phyloP scores from a whole-genome alignment of 2,329 filamentous ascomycete species.

The Byssothecium circinans region DNA sequence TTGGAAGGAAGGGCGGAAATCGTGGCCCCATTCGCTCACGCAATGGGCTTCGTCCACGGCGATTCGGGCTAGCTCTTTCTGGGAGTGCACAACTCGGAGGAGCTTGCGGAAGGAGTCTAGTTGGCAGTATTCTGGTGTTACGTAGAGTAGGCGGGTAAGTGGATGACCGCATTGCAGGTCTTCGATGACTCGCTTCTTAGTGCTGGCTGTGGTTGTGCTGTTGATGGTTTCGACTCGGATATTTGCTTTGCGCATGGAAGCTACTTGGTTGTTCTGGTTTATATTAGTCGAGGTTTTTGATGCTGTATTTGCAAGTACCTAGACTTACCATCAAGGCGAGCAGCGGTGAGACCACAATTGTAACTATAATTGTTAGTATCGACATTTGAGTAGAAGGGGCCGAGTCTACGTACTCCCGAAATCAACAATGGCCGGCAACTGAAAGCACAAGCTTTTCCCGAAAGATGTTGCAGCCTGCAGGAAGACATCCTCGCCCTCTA shows the following conservation, averaged over 20 bases:
- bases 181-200: constrained; percentile 69
- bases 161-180: constrained; percentile 90
- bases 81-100: constrained; percentile 71
- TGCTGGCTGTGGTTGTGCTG: constrained; percentile 69
- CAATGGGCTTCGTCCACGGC: constrained; percentile 95
- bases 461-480: constrained; percentile 89
- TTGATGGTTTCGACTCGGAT: constrained; percentile 86
- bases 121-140: constrained; percentile 87
- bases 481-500: constrained; percentile 87
- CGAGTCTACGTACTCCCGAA: constrained; percentile 80
- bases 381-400: too few species aligned
- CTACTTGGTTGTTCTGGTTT: constrained; percentile 83
- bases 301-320: too few species aligned
- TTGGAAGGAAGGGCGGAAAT: constrained; percentile 93
- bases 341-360: constrained; percentile 85
- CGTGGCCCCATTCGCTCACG: constrained; percentile 97
- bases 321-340: constrained; percentile 78
- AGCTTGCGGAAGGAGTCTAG: constrained; percentile 74
- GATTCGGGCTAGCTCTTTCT: constrained; percentile 82
- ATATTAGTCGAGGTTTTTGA: constrained; percentile 10
- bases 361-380: constrained; percentile 58
- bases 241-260: constrained; percentile 70
- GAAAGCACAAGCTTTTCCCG: constrained; percentile 91
- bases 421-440: constrained; percentile 85
- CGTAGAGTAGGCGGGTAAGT: constrained; percentile 79